Evolutionary conservation across 305 asterid species (phyloP).

Genomic region (Solanum hybrid): DNA sequence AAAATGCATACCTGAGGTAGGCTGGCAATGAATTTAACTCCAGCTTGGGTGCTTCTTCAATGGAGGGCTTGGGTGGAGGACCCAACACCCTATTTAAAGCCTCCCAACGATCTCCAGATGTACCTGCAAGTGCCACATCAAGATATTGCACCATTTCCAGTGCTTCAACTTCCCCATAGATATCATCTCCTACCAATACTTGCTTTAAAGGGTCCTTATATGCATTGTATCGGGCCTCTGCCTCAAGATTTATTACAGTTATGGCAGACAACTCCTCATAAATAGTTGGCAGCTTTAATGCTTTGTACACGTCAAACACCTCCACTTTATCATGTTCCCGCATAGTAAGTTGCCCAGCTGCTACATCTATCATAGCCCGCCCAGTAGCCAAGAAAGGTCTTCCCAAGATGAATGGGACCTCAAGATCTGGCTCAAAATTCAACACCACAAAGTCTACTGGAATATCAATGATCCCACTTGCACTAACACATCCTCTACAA

Average conservation of each 20-base stretch:
- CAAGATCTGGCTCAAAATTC: neutral
- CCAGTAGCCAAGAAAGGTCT: neutral
- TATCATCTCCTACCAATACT: neutral
- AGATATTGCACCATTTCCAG: neutral
- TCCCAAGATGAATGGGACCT: neutral
- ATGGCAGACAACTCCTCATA: neutral
- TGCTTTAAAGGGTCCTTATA: neutral
- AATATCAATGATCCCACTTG: neutral
- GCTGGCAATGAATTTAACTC: neutral
- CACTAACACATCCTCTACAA: neutral
- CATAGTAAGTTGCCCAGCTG: neutral
- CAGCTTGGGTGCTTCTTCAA: neutral
- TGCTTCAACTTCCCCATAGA: neutral
- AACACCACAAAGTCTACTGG: neutral
- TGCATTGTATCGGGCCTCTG: neutral
- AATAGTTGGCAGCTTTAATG: neutral
- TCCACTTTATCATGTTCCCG: neutral
- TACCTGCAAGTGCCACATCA: neutral
- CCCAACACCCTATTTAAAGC: neutral
- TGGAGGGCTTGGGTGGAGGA: neutral
- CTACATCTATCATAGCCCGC: neutral
- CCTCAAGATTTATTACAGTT: neutral
- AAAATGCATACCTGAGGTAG: neutral
- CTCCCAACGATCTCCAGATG: neutral
- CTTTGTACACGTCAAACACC: neutral